phyloP scores from a whole-genome alignment of 2,329 filamentous ascomycete species.

The Diaporthe sp. region DNA sequence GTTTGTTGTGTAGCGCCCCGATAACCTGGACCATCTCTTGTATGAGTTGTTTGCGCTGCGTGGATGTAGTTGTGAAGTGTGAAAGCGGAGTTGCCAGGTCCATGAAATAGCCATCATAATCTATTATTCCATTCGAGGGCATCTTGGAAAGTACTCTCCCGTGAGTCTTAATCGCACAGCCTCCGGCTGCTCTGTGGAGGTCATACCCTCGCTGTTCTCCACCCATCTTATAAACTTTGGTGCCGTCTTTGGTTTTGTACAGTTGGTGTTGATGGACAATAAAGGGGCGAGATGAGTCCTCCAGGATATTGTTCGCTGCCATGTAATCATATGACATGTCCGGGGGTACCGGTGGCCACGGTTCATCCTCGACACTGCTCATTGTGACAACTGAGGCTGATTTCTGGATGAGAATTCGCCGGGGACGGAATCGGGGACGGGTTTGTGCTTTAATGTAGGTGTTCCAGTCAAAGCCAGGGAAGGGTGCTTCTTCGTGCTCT shows the following conservation, averaged over 20 bases:
- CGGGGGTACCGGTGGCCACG: not conserved
- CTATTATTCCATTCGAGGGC: not conserved
- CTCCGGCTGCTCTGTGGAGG: not conserved
- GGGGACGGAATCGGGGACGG: too few species aligned
- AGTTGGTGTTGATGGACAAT: too few species aligned
- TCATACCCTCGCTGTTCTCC: not conserved
- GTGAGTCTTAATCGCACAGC: not conserved
- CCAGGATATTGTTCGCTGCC: not conserved
- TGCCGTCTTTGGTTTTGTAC: not conserved
- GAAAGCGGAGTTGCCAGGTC: not conserved
- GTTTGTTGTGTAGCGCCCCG: not conserved
- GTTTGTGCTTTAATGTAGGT: too few species aligned
- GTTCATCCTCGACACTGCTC: not conserved
- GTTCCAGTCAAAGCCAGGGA: too few species aligned
- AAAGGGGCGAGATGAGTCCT: not conserved
- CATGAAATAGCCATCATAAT: too few species aligned
- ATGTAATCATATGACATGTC: not conserved
- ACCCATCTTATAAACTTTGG: not conserved
- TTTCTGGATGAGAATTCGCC: not conserved
- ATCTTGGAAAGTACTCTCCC: not conserved
- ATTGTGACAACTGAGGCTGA: not conserved
- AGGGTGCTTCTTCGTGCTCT: too few species aligned
- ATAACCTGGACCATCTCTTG: not conserved
- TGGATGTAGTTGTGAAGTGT: not conserved
- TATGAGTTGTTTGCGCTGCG: not conserved